Base-by-base conservation (phyloP, 2,329 filamentous ascomycete species). In the Alternaria conjuncta region DNA sequence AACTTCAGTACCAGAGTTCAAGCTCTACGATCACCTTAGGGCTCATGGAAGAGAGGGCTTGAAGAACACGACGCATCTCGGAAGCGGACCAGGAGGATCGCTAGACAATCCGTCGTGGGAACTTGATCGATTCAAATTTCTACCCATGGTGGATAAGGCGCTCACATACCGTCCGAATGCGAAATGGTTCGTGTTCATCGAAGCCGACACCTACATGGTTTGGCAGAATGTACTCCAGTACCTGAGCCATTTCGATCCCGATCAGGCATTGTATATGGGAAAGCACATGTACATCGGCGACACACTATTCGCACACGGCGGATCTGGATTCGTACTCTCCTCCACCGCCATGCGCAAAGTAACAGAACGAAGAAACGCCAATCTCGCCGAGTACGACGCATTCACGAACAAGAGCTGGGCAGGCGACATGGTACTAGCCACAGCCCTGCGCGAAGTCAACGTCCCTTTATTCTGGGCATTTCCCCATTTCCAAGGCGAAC, bases 151-250 rank as follows among this genome's bases (percentile, higher is more conserved):
- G n/a, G 67, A 75, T 18, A 64, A 70, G 25, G 71, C 75, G 5
- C 59, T 75, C 10, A 57, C 65, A 6, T 60, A 76, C 54, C 68
- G 74, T 43, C 82, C 82, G 2, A 71, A 85, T 25, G 83, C 83
- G 26, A 85, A 85, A 57, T 88, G 86, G 86, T 88, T 82, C 65
- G 78, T 88, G 57, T 88, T 88, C 73, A 82, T 87, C 63, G 86
- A 88, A 69, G 82, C 84, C 0, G 86, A 88, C 68, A 88, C 85
- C 0, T 87, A 86, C 65, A 72, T 87, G 30, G 76, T 86, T 2
- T 87, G 85, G 84, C 76, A 80, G 46, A 86, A 84, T 21, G 67
- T 88, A 47, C 68, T 87, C 9, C 73, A 78, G 20, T 88, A 85
- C 83, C 78, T 88, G n/a, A 74, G 77, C 9, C 75, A 79, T 12